Evolutionary conservation across 1,139 yeast species (phyloP), one percentile per base, ranked within the genome.

Genomic region (Insectozyma bohioensis): DNA sequence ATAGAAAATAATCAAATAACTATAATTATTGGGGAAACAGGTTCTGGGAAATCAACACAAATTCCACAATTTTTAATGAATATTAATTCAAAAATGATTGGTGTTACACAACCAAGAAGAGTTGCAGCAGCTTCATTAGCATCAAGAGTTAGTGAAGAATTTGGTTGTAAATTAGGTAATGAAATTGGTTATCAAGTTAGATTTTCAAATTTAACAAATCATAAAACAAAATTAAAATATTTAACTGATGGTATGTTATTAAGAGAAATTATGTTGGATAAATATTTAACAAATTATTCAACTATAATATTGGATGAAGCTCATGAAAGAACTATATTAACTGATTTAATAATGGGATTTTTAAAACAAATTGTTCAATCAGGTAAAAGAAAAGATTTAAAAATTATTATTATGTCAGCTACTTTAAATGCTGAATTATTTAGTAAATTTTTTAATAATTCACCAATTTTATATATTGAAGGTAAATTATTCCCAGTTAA

Each of bases 41-140:
- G 98, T 58, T 87, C 96, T 6, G 98, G 98, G 65, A 92, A 92
- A 55, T 92, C 98, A 4, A 92, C 98, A 0, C 98, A 92, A 60
- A 85, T 92, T 17, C 98, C 98, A 0, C 98, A 92, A 51, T 87
- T 92, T 49, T 58, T 92, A 22, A 70, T 82, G 63, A 71, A 73
- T 0, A 48, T 58, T 21, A 67, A 65, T 39, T 57, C 62, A 20
- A 78, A 76, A 39, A 68, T 75, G 19, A 80, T 92, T 12, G 97
- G 95, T 0, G 90, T 92, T 6, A 92, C 98, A 0, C 98, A 92
- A 61, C 98, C 98, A 2, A 80, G 98, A 62, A 75, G 98, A 54
- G 98, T 92, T 21, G 98, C 98, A 1, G 98, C 98, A 2, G 87
- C 94, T 31, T 88, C 88, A 41, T 71, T 92, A 52, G 98, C 98